These are phyloP conservation scores for Polyrhizophydium stewartii DNA, from an alignment of 371 early-diverging fungal genomes.

Conservation along the genomic window DNA sequence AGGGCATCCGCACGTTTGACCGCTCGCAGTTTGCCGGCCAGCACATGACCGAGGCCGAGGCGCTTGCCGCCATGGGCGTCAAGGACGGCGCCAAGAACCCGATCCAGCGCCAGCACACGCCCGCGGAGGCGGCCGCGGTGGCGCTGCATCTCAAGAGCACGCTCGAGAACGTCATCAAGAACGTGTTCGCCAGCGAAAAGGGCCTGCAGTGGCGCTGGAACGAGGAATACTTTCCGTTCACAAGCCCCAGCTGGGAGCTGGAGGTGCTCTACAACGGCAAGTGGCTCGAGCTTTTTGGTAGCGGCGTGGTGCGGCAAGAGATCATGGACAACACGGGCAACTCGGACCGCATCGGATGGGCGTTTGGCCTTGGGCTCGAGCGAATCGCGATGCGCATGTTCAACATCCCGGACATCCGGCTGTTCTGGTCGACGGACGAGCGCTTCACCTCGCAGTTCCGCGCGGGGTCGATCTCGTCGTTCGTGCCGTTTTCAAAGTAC, in stretches of 20 bases:
- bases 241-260: slow-evolving; percentile 94
- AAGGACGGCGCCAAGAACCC: slow-evolving; percentile 14
- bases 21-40: slow-evolving; percentile 5
- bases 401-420: slow-evolving; percentile 92
- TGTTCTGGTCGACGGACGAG: slow-evolving; percentile 92
- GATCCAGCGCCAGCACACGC: slow-evolving; percentile 46
- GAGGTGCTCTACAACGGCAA: slow-evolving; percentile 88
- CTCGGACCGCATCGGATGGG: slow-evolving; percentile 86
- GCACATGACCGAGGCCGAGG: not conserved
- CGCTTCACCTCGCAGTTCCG: slow-evolving; percentile 86
- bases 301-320: slow-evolving; percentile 85
- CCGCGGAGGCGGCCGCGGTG: slow-evolving; percentile 54
- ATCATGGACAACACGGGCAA: slow-evolving; percentile 70
- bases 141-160: slow-evolving; percentile 70
- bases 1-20: slow-evolving; percentile 66
- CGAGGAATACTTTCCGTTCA: slow-evolving; percentile 94
- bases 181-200: slow-evolving; percentile 48
- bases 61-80: not conserved
- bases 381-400: slow-evolving; percentile 96
- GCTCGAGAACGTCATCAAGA: slow-evolving; percentile 73
- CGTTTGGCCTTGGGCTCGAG: slow-evolving; percentile 95
- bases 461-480: slow-evolving; percentile 59
- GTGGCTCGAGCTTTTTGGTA: slow-evolving; percentile 95
- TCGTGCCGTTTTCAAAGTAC: slow-evolving; percentile 77
- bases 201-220: slow-evolving; percentile 90